Percentiles rank a stretch among this genome's conserved stretches.
phyloP scores from a whole-genome alignment of 441 rosid genomes.

The Viola pubescens region DNA sequence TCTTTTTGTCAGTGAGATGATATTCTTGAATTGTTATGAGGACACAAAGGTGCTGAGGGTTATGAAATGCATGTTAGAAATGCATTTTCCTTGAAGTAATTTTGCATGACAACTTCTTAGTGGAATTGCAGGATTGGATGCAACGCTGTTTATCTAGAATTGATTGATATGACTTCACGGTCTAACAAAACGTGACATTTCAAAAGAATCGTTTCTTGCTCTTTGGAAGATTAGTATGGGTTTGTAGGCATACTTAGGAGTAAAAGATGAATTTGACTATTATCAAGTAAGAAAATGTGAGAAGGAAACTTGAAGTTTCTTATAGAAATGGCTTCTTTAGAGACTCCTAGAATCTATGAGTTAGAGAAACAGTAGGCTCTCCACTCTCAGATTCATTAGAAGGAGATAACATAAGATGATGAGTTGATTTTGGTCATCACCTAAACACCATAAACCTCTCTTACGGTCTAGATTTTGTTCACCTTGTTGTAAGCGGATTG shows the following conservation, averaged over 20 bases:
- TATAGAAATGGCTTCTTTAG: no score
- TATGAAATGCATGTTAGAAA: neutral
- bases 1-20: neutral
- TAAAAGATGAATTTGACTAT: no score
- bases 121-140: neutral
- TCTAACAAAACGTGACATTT: neutral
- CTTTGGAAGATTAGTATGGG: no score
- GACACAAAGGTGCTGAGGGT: neutral
- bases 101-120: neutral
- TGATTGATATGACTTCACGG: neutral
- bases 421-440: neutral
- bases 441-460: neutral
- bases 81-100: neutral
- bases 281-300: no score
- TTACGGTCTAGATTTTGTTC: neutral
- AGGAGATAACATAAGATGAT: neutral
- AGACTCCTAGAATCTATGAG: no score
- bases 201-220: no score
- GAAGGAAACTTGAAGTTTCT: no score
- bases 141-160: neutral
- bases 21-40: neutral
- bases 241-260: no score
- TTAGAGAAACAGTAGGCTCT: neutral
- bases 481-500: no score
- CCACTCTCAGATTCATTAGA: neutral